Percentiles rank a stretch among this genome's conserved stretches.
These are phyloP conservation scores for Saccharomycopsis crataegensis DNA, from an alignment of 1,139 yeast species.

Conservation along the genomic window DNA sequence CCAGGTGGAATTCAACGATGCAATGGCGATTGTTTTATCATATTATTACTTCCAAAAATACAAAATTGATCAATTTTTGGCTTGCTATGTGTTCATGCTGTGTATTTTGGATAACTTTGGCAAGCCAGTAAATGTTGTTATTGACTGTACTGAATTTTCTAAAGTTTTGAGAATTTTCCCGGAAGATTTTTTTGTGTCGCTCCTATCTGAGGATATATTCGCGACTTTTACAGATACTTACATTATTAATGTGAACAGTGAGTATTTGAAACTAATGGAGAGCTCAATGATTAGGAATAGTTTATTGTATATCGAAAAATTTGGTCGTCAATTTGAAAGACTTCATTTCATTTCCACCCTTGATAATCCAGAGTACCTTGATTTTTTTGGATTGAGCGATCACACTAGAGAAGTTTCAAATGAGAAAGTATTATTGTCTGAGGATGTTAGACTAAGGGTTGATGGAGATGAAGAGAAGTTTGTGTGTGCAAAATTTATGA, in stretches of 20 bases:
- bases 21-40: constrained; percentile 60
- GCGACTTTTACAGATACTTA: constrained; percentile 47
- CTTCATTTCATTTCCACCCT: constrained; percentile 21
- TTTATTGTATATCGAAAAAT: background rate
- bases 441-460: constrained; percentile 49
- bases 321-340: background rate
- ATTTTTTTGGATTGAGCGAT: constrained; percentile 20
- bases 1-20: constrained; percentile 59
- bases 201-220: constrained; percentile 43
- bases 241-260: constrained; percentile 1
- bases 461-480: constrained; percentile 25
- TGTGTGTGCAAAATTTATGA: constrained; percentile 41
- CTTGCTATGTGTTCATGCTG: constrained; percentile 59
- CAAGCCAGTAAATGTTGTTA: constrained; percentile 49
- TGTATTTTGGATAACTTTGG: constrained; percentile 71
- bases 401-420: constrained; percentile 31
- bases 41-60: constrained; percentile 37
- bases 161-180: constrained; percentile 27
- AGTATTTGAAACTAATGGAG: constrained; percentile 1
- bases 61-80: constrained; percentile 45
- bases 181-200: constrained; percentile 29
- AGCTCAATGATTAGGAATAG: background rate
- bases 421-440: constrained; percentile 59
- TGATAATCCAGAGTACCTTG: constrained; percentile 36
- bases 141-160: constrained; percentile 63